Evolutionary conservation across 2,329 filamentous ascomycete species (phyloP).

Genomic region (Orbilia ellipsospora): DNA sequence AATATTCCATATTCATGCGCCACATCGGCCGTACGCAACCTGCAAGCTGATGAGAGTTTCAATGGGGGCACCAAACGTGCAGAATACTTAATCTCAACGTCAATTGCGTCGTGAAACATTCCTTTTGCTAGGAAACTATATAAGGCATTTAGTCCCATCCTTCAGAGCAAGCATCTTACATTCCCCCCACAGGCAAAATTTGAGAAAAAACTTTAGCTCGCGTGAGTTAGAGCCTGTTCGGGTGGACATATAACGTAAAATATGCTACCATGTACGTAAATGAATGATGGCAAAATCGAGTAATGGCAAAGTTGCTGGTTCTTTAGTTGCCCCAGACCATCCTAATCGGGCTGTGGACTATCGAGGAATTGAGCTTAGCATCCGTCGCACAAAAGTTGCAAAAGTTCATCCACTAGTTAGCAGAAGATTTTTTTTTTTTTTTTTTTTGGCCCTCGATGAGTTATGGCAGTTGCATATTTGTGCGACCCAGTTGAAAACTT

Average conservation of each 20-base stretch:
- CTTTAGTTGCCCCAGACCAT: too few relatives aligned
- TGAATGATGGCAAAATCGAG: slow-evolving; percentile 30
- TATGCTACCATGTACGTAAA: slow-evolving; percentile 44
- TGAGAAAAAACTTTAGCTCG: slow-evolving; percentile 19
- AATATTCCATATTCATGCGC: slow-evolving; percentile 33
- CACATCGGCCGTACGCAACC: slow-evolving; percentile 40
- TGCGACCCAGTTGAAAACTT: too few relatives aligned
- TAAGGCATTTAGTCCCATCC: neutral
- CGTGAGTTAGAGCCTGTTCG: slow-evolving; percentile 29
- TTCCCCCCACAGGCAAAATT: slow-evolving; percentile 32
- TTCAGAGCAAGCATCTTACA: neutral
- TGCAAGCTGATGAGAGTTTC: slow-evolving; percentile 34
- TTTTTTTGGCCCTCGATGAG: neutral
- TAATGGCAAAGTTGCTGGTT: slow-evolving; percentile 1
- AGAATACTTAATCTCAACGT: slow-evolving; percentile 56
- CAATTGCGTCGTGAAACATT: slow-evolving; percentile 26
- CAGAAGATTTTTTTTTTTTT: neutral
- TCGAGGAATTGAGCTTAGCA: too few relatives aligned
- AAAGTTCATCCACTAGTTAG: too few relatives aligned
- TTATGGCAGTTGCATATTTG: too few relatives aligned
- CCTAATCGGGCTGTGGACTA: too few relatives aligned
- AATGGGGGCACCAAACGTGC: slow-evolving; percentile 34
- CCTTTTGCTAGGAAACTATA: slow-evolving; percentile 22
- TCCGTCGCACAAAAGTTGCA: too few relatives aligned
- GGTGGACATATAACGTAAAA: slow-evolving; percentile 52